Evolutionary conservation across 2,329 filamentous ascomycete species (phyloP).

Genomic region (Talaromyces islandicus): DNA sequence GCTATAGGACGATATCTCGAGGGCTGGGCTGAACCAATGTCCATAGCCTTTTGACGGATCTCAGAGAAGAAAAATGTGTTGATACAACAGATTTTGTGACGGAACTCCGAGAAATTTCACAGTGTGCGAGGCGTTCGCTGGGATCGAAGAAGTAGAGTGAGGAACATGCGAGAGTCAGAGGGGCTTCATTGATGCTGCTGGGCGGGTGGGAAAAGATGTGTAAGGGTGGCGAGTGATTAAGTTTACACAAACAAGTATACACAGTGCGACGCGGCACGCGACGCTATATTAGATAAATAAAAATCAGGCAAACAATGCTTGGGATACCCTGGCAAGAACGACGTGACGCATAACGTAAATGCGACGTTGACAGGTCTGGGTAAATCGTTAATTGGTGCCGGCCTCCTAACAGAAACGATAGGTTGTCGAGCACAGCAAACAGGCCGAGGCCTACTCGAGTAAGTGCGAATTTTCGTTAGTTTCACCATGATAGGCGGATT

Average conservation of each 20-base stretch:
- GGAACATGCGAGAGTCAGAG: background rate
- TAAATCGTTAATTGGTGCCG: background rate
- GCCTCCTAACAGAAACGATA: background rate
- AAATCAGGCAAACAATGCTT: background rate
- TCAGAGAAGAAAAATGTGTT: background rate
- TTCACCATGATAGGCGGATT: background rate
- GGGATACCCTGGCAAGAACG: background rate
- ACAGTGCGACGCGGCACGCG: background rate
- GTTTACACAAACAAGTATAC: background rate
- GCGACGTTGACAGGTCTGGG: background rate
- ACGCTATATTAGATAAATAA: background rate
- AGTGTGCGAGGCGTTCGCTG: background rate
- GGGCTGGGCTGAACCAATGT: background rate
- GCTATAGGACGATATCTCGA: background rate
- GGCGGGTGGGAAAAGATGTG: background rate
- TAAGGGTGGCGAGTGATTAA: background rate
- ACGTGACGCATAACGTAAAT: background rate
- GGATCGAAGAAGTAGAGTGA: background rate
- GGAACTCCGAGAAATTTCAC: background rate
- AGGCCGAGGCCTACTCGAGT: background rate
- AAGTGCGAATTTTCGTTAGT: background rate
- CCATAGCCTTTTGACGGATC: background rate
- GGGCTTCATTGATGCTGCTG: background rate
- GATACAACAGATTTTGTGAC: background rate
- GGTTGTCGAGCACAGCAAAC: background rate